Conservation (phyloP, 768 basidiomycete genomes). For the Collybia mongolica region DNA sequence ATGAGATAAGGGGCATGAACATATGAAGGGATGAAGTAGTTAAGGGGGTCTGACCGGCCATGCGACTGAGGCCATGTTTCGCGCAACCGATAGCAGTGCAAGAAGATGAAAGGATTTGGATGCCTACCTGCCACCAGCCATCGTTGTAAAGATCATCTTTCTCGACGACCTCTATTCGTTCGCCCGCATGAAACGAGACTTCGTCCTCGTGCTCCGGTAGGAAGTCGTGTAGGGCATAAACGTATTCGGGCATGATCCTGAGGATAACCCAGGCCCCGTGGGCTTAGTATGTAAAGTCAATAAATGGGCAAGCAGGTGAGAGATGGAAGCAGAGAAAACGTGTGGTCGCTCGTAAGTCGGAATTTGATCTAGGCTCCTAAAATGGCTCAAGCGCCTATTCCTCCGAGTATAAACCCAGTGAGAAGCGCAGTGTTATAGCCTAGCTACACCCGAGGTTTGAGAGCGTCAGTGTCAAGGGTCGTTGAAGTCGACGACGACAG, state of each 20-base stretch:
- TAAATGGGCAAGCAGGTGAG: background rate
- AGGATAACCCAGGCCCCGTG: constrained; percentile 1
- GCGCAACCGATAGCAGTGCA: background rate
- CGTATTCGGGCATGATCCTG: constrained; percentile 69
- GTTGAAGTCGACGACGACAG: too few species aligned
- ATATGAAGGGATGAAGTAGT: background rate
- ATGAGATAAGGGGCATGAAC: background rate
- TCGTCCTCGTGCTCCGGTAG: constrained; percentile 94
- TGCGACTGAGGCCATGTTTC: background rate
- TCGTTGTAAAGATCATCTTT: constrained; percentile 91
- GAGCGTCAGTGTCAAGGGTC: too few species aligned
- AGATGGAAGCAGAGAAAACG: constrained; percentile 4
- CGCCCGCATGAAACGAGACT: constrained; percentile 79
- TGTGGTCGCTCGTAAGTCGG: background rate
- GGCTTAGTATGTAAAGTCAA: background rate
- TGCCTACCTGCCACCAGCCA: constrained; percentile 85
- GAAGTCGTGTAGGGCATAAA: constrained; percentile 88
- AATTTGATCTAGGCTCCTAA: too few species aligned
- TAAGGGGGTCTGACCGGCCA: background rate
- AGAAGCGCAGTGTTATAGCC: too few species aligned
- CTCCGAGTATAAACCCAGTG: too few species aligned
- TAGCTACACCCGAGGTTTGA: too few species aligned
- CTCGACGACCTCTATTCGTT: constrained; percentile 87
- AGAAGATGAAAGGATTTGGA: constrained; percentile 7
- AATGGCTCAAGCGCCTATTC: too few species aligned